Evolutionary conservation across 73 alveolate species (phyloP).

Genomic region (Tetrahymena malaccensis): DNA sequence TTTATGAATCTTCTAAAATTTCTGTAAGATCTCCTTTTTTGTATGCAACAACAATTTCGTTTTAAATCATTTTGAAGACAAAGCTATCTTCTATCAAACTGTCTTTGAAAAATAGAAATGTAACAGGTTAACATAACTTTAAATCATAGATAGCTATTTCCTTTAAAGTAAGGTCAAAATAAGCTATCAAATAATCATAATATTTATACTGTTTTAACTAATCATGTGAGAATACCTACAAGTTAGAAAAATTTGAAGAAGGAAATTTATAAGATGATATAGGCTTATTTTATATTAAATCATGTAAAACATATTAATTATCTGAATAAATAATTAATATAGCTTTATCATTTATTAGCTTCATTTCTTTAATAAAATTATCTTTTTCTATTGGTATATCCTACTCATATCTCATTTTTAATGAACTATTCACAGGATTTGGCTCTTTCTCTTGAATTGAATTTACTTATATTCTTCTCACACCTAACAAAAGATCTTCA

Average conservation of each 20-base stretch:
- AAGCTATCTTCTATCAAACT: neutral
- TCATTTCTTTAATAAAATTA: neutral
- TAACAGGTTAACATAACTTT: neutral
- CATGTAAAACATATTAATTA: neutral
- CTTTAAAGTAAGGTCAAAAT: neutral
- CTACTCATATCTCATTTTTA: neutral
- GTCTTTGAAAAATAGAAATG: neutral
- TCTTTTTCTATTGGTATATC: neutral
- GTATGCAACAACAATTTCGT: neutral
- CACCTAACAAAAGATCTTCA: neutral
- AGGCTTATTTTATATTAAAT: neutral
- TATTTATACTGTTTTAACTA: too few species aligned
- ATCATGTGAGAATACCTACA: neutral
- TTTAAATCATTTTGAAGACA: neutral
- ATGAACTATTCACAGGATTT: neutral
- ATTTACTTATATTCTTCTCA: too few species aligned
- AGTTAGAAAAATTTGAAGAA: neutral
- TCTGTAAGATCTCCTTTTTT: neutral
- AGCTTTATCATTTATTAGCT: neutral
- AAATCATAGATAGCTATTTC: neutral
- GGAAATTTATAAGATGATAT: neutral
- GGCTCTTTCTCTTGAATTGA: too few species aligned
- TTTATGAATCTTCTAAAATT: neutral
- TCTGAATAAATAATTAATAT: neutral
- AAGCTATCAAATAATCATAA: neutral